Evolutionary conservation across 1,139 yeast genomes (phyloP).

Genomic region (Zygoascus sp.): DNA sequence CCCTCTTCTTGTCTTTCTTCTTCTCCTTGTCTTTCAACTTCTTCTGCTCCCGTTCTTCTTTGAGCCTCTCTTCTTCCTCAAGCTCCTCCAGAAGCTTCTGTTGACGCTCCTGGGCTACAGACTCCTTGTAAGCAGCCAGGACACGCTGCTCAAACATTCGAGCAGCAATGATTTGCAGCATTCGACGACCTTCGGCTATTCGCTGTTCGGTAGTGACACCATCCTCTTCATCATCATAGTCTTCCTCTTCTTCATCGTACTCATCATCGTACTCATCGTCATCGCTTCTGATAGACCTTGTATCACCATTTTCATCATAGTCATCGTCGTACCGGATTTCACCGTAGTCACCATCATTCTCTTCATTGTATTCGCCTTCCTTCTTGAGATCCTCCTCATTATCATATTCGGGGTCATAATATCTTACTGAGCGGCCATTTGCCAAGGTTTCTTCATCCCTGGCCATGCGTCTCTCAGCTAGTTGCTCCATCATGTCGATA

Average conservation of each 20-base stretch:
- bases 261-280: constrained; percentile 32
- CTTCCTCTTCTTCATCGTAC: constrained; percentile 30
- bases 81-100: constrained; percentile 69
- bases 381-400: constrained; percentile 35
- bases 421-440: constrained; percentile 28
- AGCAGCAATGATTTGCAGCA: constrained; percentile 72
- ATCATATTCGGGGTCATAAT: constrained; percentile 37
- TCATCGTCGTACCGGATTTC: constrained; percentile 34
- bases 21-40: constrained; percentile 69
- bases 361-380: constrained; percentile 32
- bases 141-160: constrained; percentile 68
- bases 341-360: constrained; percentile 33
- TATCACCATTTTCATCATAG: constrained; percentile 22
- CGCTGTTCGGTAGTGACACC: constrained; percentile 60
- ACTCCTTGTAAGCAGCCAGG: constrained; percentile 66
- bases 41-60: constrained; percentile 67
- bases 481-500: constrained; percentile 70
- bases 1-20: constrained; percentile 71
- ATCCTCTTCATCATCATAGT: constrained; percentile 33
- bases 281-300: constrained; percentile 31
- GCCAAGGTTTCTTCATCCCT: constrained; percentile 43
- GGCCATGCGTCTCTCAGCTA: constrained; percentile 55
- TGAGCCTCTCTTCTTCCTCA: constrained; percentile 68
- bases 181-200: constrained; percentile 68
- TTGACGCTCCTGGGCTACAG: constrained; percentile 69